Base-by-base conservation (phyloP, 495 filamentous ascomycete species). In the Tuber magnatum region DNA sequence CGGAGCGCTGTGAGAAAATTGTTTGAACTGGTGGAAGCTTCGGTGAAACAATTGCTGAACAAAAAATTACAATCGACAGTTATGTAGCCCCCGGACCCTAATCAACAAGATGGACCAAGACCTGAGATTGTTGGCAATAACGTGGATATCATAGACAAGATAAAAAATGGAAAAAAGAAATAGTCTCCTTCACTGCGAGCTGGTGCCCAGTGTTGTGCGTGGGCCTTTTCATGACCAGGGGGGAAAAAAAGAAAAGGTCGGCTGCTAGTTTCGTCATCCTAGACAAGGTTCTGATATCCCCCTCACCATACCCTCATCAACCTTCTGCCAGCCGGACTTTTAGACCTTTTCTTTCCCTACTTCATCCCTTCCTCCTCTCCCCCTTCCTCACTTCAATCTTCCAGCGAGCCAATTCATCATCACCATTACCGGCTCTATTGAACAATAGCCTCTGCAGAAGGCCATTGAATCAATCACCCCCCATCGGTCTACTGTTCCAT, bases 231-330 rank as follows among this genome's bases (percentile, higher is more conserved):
- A 65, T 35, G 56, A 65, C 56, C 56, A 5, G 16, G 12, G 18
- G 5, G 5, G 18, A 20, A 44, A 44, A 7, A 24, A 8, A 8
- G 72, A 79, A 76, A 79, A 79, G 78, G 76, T 56, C 79, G 78
- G 77, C 72, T 78, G 72, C 77, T 46, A 72, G 77, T 79, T 79
- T 79, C 76, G 77, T 79, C 77, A 79, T 79, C 70, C 75, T 70
- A 73, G 76, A 48, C 77, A 73, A 71, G 72, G 74, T 77, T 38
- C 70, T 68, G 79, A 75, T 78, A 68, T 48, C 75, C 76, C 77
- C 76, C 77, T 73, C 77, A 78, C 75, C 40, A 35, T 69, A 16
- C 56, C 56, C 56, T 78, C 72, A 42, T 35, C 38, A 56, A 61
- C 28, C 61, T 78, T 78, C 76, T 65, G 48, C 78, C 72, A 71